phyloP scores from a whole-genome alignment of 1,284 basidiomycete species.

The Exobasidium cylindrosporum region DNA sequence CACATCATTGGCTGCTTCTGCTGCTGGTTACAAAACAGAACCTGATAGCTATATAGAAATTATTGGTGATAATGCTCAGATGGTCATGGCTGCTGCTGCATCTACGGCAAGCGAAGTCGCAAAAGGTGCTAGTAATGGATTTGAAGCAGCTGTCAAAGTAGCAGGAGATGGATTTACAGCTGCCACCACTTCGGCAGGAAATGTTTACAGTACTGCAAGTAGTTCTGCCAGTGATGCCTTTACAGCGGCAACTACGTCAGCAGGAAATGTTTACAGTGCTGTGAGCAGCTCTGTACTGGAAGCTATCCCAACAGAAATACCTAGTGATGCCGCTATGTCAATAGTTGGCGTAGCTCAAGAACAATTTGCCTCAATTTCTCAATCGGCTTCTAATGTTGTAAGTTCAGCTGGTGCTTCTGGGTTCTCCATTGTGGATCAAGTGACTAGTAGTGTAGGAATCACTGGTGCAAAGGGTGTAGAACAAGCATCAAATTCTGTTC shows the following conservation, averaged over 20 bases:
- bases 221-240: background rate
- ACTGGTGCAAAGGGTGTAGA: background rate
- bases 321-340: background rate
- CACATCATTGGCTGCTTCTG: slow-evolving; percentile 11
- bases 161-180: background rate
- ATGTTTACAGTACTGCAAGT: background rate
- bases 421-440: background rate
- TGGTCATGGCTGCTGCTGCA: background rate
- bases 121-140: background rate
- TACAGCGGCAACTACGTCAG: background rate
- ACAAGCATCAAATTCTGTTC: background rate
- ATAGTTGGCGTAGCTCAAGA: background rate
- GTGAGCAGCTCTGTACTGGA: background rate
- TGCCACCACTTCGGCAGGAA: background rate
- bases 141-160: background rate
- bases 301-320: background rate
- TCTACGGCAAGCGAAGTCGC: background rate
- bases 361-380: background rate
- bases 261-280: background rate
- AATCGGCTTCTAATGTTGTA: background rate
- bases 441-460: background rate
- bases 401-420: background rate
- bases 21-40: slow-evolving; percentile 4
- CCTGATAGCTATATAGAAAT: background rate
- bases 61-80: background rate